Percentiles rank a stretch among this genome's conserved stretches.
These are phyloP conservation scores for Lepidium sativum DNA, from an alignment of 345 rosid genomes.

Conservation along the genomic window DNA sequence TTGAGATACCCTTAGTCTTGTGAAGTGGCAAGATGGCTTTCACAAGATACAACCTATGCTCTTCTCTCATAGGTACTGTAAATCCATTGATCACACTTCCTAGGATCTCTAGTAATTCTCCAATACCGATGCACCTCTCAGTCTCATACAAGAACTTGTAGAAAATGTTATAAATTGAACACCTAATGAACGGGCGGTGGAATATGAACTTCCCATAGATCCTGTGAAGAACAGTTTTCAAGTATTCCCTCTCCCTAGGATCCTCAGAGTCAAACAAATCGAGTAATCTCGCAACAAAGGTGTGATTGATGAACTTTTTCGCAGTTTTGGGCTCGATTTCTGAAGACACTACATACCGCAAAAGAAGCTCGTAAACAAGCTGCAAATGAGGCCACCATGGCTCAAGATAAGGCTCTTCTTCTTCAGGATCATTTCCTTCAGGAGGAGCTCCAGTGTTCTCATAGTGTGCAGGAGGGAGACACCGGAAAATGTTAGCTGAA, in stretches of 20 bases:
- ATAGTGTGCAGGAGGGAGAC: constrained; percentile 25
- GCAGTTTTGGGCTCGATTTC: constrained; percentile 40
- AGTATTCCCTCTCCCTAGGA: constrained; percentile 56
- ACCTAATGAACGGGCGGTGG: constrained; percentile 49
- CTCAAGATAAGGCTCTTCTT: constrained; percentile 38
- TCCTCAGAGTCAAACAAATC: constrained; percentile 57
- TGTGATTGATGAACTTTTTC: constrained; percentile 43
- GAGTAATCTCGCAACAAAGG: constrained; percentile 39
- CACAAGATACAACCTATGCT: constrained; percentile 39
- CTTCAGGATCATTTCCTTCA: constrained; percentile 35
- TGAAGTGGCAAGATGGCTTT: constrained; percentile 39
- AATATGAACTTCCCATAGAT: constrained; percentile 57
- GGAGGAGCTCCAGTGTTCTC: constrained; percentile 33
- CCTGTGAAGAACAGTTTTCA: constrained; percentile 56
- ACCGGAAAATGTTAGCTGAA: constrained; percentile 29
- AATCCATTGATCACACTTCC: constrained; percentile 41
- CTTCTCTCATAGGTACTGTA: constrained; percentile 44
- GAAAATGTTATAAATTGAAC: constrained; percentile 39
- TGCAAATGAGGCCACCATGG: constrained; percentile 48
- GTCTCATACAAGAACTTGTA: constrained; percentile 36
- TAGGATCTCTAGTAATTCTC: constrained; percentile 40
- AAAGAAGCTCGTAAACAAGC: constrained; percentile 36
- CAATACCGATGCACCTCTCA: constrained; percentile 38
- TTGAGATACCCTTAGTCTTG: constrained; percentile 32
- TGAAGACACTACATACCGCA: constrained; percentile 34